Percentiles rank a stretch among this genome's conserved stretches.
Conservation (phyloP, 176 grass and related monocot genomes). For the Pontederia crassipes region DNA sequence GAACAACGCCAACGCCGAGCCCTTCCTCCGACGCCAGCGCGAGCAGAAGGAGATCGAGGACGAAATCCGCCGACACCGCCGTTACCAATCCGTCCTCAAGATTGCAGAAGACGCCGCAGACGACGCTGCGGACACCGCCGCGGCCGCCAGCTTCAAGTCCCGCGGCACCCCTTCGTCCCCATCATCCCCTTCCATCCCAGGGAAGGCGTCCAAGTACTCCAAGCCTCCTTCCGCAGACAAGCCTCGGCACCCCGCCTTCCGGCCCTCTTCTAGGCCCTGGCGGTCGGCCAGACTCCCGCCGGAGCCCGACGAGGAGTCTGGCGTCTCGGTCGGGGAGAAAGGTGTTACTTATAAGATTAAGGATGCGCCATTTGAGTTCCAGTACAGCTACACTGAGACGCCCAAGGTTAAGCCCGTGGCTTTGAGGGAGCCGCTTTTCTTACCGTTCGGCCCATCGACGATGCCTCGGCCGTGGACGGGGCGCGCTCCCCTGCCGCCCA, state of each 20-base stretch:
- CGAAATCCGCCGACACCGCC: slow-evolving; percentile 36
- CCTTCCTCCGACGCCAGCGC: slow-evolving; percentile 17
- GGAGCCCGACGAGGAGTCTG: slow-evolving; percentile 29
- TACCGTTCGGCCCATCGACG: slow-evolving; percentile 67
- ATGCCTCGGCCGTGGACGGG: slow-evolving; percentile 83
- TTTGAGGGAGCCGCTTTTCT: slow-evolving; percentile 56
- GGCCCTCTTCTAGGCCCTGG: slow-evolving; percentile 36
- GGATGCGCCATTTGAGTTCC: slow-evolving; percentile 83
- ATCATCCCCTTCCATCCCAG: slow-evolving; percentile 16
- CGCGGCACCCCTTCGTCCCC: slow-evolving; percentile 19
- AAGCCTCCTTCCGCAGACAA: slow-evolving; percentile 4
- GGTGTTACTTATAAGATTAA: slow-evolving; percentile 58
- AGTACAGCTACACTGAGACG: slow-evolving; percentile 91
- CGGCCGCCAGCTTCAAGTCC: slow-evolving; percentile 21
- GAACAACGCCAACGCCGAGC: slow-evolving; percentile 27
- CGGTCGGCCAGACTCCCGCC: slow-evolving; percentile 10
- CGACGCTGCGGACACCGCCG: slow-evolving; percentile 12
- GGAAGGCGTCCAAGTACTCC: slow-evolving; percentile 24
- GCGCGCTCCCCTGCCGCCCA: slow-evolving; percentile 57
- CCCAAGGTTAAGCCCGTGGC: slow-evolving; percentile 60
- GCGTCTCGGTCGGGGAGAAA: slow-evolving; percentile 46
- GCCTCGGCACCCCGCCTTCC: background rate
- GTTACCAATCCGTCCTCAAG: slow-evolving; percentile 19
- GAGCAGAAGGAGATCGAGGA: slow-evolving; percentile 20
- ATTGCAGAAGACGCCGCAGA: background rate